Percentiles rank a stretch among this genome's conserved stretches.
Conservation (phyloP, 345 rosid genomes). For the Durio zibethinus region DNA sequence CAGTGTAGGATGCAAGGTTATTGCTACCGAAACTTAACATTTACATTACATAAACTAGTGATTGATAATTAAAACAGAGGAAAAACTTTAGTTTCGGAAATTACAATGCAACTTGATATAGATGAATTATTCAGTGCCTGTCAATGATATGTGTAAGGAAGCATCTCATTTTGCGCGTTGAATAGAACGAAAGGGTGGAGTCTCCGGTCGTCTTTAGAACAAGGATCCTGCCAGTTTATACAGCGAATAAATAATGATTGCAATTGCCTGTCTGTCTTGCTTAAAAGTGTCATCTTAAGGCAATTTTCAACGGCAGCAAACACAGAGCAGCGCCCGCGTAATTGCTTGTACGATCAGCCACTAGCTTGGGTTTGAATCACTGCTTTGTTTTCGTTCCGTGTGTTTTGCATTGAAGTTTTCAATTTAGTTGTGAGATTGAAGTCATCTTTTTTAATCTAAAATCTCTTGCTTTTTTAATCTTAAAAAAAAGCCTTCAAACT, state of each 20-base stretch:
- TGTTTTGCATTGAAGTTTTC: neutral
- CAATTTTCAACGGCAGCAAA: neutral
- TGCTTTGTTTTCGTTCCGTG: neutral
- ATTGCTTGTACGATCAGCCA: neutral
- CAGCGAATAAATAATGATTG: neutral
- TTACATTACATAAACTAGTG: neutral
- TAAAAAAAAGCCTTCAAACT: neutral
- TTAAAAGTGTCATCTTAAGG: neutral
- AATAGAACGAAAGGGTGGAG: neutral
- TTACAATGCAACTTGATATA: neutral
- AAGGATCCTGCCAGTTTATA: neutral
- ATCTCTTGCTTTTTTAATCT: neutral
- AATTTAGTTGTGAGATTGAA: neutral
- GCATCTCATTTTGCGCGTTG: neutral
- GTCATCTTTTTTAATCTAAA: neutral
- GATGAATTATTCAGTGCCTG: neutral
- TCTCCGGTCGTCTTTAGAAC: neutral
- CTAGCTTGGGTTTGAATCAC: neutral
- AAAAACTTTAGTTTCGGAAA: neutral
- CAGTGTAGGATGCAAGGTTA: neutral
- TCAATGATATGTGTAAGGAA: neutral
- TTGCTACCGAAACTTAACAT: neutral
- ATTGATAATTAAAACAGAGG: neutral
- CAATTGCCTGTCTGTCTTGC: conserved; percentile 1
- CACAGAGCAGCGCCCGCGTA: neutral